Conservation (phyloP, 768 basidiomycete genomes). For the Lactifluus volemus region DNA sequence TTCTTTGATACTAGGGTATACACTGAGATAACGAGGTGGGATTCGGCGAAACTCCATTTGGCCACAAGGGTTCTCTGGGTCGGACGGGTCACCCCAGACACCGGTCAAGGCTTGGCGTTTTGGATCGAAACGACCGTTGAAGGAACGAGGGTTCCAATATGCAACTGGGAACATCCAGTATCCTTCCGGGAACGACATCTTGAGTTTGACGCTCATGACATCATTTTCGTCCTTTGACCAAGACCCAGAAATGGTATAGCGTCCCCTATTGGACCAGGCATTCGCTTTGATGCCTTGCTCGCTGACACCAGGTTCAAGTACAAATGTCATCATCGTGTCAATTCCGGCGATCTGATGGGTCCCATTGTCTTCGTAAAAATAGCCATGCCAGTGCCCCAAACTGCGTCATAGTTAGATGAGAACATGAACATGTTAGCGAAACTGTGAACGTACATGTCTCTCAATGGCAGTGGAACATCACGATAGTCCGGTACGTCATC, state of each 20-base stretch:
- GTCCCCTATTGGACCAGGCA: constrained; percentile 11
- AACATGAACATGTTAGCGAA: too few species aligned
- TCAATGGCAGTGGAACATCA: constrained; percentile 2
- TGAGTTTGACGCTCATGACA: constrained; percentile 11
- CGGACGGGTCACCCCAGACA: background rate
- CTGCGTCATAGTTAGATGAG: background rate
- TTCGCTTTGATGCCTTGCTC: constrained; percentile 7
- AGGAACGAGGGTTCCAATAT: background rate
- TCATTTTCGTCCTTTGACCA: constrained; percentile 16
- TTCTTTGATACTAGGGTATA: constrained; percentile 22
- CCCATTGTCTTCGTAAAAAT: constrained; percentile 1
- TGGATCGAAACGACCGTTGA: constrained; percentile 1
- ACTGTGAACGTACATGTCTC: background rate
- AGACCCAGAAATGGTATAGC: constrained; percentile 16
- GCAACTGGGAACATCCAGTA: background rate
- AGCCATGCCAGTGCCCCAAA: constrained; percentile 15
- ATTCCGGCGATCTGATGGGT: background rate
- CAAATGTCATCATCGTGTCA: constrained; percentile 10
- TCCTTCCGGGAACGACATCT: constrained; percentile 6
- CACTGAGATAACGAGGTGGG: constrained; percentile 21
- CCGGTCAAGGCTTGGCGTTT: constrained; percentile 9
- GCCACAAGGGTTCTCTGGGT: background rate
- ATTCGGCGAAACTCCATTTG: constrained; percentile 23
- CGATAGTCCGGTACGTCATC: background rate
- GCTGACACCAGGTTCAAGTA: constrained; percentile 2